These are phyloP conservation scores for Phytophthora hibernalis DNA, from an alignment of 352 stramenopile species.

Conservation along the genomic window DNA sequence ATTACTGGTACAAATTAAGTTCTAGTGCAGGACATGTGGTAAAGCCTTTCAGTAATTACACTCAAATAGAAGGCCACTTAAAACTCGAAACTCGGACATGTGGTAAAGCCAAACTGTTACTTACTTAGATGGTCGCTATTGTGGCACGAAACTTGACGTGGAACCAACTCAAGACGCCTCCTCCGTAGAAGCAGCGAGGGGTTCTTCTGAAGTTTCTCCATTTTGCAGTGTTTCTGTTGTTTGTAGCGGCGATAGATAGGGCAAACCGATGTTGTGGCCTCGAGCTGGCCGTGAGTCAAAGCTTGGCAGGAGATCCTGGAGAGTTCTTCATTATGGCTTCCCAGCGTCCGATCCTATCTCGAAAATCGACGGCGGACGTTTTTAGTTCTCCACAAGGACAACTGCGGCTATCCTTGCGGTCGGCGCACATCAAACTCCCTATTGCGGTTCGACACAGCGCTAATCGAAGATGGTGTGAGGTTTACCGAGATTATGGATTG, in stretches of 20 bases:
- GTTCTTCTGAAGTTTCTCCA: slow-evolving; percentile 7
- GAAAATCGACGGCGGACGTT: slow-evolving; percentile 33
- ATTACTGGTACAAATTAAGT: slow-evolving; percentile 12
- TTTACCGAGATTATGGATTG: slow-evolving; percentile 3
- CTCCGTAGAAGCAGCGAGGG: slow-evolving; percentile 4
- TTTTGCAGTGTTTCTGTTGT: slow-evolving; percentile 19
- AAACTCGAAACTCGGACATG: too few species aligned
- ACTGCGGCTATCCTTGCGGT: slow-evolving; percentile 19
- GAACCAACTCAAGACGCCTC: background rate
- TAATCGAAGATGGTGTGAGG: slow-evolving; percentile 13
- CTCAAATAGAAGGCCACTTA: too few species aligned
- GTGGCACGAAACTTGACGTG: slow-evolving; percentile 2
- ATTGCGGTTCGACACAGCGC: slow-evolving; percentile 7
- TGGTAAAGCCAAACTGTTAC: slow-evolving; percentile 15
- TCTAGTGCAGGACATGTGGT: slow-evolving; percentile 7
- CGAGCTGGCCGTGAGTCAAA: slow-evolving; percentile 32
- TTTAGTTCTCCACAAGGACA: slow-evolving; percentile 18
- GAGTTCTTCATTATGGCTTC: slow-evolving; percentile 9
- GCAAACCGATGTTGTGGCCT: slow-evolving; percentile 22
- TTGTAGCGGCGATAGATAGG: slow-evolving; percentile 16
- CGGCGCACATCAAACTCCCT: background rate
- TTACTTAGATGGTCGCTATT: slow-evolving; percentile 10
- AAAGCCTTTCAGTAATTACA: too few species aligned
- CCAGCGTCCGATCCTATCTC: slow-evolving; percentile 42
- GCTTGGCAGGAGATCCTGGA: slow-evolving; percentile 26